Conservation (phyloP, 768 basidiomycete species). For the Cystobasidium onofrii region DNA sequence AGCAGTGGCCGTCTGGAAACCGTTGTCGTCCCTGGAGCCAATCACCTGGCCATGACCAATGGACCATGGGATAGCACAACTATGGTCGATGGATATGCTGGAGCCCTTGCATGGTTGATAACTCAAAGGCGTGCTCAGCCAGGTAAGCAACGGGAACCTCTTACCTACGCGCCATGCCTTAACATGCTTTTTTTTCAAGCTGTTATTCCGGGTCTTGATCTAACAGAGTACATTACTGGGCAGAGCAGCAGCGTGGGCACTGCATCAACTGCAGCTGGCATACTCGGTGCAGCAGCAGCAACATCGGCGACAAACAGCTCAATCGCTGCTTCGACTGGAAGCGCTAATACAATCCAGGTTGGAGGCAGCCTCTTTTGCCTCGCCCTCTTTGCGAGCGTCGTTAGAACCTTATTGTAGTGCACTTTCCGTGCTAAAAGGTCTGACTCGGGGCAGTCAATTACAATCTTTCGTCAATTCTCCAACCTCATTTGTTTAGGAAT, state of each 20-base stretch:
- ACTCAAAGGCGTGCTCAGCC: neutral
- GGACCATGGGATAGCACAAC: neutral
- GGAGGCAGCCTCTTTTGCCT: neutral
- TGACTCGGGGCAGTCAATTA: too few relatives aligned
- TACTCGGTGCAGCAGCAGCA: neutral
- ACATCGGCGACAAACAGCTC: neutral
- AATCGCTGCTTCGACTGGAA: neutral
- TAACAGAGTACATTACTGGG: neutral
- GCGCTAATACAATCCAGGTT: neutral
- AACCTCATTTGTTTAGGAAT: neutral
- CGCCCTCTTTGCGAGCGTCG: too few relatives aligned
- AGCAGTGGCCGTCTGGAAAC: neutral
- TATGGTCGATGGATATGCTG: neutral
- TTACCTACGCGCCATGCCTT: neutral
- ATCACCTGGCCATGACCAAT: conserved; percentile 10
- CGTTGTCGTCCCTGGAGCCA: neutral
- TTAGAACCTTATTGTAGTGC: too few relatives aligned
- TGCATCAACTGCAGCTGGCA: neutral
- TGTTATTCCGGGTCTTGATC: neutral
- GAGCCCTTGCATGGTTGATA: conserved; percentile 5
- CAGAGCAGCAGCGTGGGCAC: neutral
- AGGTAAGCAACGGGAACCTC: neutral
- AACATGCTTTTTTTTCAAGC: neutral
- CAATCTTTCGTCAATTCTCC: too few relatives aligned
- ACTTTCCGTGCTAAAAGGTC: too few relatives aligned